Evolutionary conservation across 2,329 filamentous ascomycete species (phyloP).

Genomic region (Pseudogymnoascus sp.): DNA sequence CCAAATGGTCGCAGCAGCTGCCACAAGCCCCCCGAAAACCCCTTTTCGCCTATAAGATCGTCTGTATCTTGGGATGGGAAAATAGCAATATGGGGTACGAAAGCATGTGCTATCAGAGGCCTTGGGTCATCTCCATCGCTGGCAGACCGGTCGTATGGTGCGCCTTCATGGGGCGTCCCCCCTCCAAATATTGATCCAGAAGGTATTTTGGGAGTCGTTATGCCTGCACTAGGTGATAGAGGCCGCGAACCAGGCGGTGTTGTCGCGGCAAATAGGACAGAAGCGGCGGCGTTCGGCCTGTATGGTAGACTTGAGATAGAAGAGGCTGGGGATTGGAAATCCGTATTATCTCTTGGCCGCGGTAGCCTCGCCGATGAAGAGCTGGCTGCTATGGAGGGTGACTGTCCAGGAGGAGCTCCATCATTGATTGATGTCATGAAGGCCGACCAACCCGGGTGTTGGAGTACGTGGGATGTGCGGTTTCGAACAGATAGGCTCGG

Average conservation of each 20-base stretch:
- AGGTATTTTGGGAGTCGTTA: constrained; percentile 47
- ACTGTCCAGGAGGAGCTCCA: constrained; percentile 57
- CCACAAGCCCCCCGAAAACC: constrained; percentile 72
- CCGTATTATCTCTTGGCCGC: constrained; percentile 47
- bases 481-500: constrained; percentile 5
- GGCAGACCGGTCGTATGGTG: constrained; percentile 17
- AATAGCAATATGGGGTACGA: constrained; percentile 82
- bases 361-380: constrained; percentile 50
- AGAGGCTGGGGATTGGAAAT: constrained; percentile 42
- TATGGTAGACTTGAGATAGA: constrained; percentile 44
- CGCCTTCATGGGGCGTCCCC: constrained; percentile 26
- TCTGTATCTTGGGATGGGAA: constrained; percentile 84
- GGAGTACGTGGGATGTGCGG: not conserved
- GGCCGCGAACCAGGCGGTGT: constrained; percentile 62
- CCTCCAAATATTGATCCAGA: constrained; percentile 51
- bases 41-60: constrained; percentile 70
- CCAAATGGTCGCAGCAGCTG: constrained; percentile 86
- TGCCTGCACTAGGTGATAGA: constrained; percentile 55
- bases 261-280: constrained; percentile 57
- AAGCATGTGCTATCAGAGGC: constrained; percentile 69
- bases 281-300: constrained; percentile 47
- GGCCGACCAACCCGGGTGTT: constrained; percentile 17
- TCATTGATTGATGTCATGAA: constrained; percentile 63
- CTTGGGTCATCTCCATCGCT: constrained; percentile 38
- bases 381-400: constrained; percentile 61